phyloP scores from a whole-genome alignment of 345 rosid species.

The Stellera chamaejasme region DNA sequence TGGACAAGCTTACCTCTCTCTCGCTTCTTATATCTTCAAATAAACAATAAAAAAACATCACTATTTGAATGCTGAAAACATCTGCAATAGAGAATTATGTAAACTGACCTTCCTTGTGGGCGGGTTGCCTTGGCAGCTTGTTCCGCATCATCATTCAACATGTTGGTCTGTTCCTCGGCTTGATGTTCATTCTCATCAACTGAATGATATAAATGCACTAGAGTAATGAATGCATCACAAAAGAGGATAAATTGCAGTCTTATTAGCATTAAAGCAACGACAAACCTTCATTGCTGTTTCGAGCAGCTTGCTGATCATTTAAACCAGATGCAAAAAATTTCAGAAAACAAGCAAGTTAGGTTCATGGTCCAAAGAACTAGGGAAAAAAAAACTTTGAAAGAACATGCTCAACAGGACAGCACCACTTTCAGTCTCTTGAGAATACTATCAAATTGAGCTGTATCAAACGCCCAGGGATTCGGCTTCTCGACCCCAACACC shows the following conservation, averaged over 20 bases:
- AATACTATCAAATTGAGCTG: constrained; percentile 87
- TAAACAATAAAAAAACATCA: neutral
- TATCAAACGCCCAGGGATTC: constrained; percentile 92
- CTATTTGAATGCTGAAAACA: neutral
- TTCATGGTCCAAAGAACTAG: neutral
- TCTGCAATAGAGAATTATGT: neutral
- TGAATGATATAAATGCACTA: constrained; percentile 14
- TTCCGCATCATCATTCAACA: constrained; percentile 24
- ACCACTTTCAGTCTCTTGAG: constrained; percentile 97
- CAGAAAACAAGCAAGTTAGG: neutral
- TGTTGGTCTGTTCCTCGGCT: constrained; percentile 26
- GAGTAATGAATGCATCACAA: neutral
- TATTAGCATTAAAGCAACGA: neutral
- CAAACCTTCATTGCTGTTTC: constrained; percentile 50
- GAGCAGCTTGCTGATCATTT: constrained; percentile 58
- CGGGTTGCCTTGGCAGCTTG: constrained; percentile 64
- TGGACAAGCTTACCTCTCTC: constrained; percentile 85
- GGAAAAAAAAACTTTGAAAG: too few species aligned
- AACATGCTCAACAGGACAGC: neutral
- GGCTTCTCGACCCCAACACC: constrained; percentile 93
- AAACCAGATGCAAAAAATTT: neutral
- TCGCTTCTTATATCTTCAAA: constrained; percentile 61
- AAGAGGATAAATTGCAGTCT: neutral
- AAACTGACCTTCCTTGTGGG: constrained; percentile 79
- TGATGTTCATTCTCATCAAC: constrained; percentile 25